These are phyloP conservation scores for Pseudonectria foliicola DNA, from an alignment of 2,329 filamentous ascomycete species.

Conservation along the genomic window DNA sequence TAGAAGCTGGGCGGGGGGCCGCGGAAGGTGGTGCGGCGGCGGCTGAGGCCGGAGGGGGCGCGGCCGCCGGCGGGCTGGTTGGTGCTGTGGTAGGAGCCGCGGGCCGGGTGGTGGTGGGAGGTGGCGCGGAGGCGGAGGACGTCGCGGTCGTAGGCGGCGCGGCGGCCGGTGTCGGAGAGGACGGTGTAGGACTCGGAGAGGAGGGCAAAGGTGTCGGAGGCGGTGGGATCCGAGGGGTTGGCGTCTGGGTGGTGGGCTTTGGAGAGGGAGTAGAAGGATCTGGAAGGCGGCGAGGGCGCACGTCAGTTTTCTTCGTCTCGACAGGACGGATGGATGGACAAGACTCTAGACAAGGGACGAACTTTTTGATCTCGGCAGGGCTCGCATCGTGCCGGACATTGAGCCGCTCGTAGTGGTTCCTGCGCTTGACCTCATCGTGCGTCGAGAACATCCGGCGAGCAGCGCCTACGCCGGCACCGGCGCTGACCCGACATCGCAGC, in stretches of 20 bases:
- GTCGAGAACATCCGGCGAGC: constrained; percentile 5
- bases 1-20: constrained; percentile 91
- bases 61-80: constrained; percentile 64
- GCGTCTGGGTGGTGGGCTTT: constrained; percentile 89
- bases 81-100: constrained; percentile 48
- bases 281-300: constrained; percentile 18
- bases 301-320: not conserved
- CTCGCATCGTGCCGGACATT: constrained; percentile 64
- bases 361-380: constrained; percentile 79
- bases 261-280: constrained; percentile 82
- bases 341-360: constrained; percentile 4
- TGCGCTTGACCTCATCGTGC: constrained; percentile 18
- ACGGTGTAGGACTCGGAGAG: constrained; percentile 79
- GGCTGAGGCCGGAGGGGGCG: constrained; percentile 72
- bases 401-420: constrained; percentile 77
- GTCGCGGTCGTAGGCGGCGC: constrained; percentile 74
- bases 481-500: constrained; percentile 18
- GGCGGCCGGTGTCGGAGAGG: constrained; percentile 66
- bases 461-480: too few species aligned
- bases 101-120: constrained; percentile 25
- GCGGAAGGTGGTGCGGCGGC: constrained; percentile 66
- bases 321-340: too few species aligned
- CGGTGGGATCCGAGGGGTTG: constrained; percentile 68
- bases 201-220: constrained; percentile 69
- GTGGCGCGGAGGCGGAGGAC: constrained; percentile 37